phyloP scores from a whole-genome alignment of 345 rosid genomes.

The Erysimum cheiranthoides region DNA sequence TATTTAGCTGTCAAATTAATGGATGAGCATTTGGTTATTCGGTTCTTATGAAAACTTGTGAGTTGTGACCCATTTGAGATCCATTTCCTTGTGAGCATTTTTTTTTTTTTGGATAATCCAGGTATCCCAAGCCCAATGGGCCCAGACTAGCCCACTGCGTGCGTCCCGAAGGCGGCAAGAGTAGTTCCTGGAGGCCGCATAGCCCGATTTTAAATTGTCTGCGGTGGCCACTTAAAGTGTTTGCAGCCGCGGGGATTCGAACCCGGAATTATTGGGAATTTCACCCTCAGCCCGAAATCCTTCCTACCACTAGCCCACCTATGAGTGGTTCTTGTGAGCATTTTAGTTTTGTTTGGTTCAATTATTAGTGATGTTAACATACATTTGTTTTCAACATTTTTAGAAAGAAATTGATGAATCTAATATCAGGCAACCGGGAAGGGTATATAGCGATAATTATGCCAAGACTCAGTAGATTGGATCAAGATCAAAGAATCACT shows the following conservation, averaged over 20 bases:
- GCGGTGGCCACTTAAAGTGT: no score
- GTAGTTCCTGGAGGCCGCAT: no score
- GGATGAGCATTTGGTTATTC: not conserved
- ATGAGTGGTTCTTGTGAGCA: no score
- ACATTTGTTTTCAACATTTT: not conserved
- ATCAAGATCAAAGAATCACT: constrained; percentile 55
- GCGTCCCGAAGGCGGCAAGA: no score
- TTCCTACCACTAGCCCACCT: no score
- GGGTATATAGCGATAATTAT: constrained; percentile 66
- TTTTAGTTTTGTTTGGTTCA: not conserved
- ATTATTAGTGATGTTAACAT: not conserved
- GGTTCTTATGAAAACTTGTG: not conserved
- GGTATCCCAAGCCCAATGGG: no score
- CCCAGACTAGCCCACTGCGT: no score
- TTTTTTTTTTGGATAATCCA: no score
- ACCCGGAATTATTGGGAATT: no score
- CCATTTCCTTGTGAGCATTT: not conserved
- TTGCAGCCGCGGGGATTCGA: no score
- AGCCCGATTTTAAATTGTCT: no score
- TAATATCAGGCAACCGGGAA: constrained; percentile 65
- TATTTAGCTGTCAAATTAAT: not conserved
- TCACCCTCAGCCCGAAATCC: no score
- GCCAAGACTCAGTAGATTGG: constrained; percentile 40
- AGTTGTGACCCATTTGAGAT: not conserved
- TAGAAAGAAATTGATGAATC: not conserved